These are phyloP conservation scores for Fragaria iinumae DNA, from an alignment of 306 rosid genomes.

Conservation along the genomic window DNA sequence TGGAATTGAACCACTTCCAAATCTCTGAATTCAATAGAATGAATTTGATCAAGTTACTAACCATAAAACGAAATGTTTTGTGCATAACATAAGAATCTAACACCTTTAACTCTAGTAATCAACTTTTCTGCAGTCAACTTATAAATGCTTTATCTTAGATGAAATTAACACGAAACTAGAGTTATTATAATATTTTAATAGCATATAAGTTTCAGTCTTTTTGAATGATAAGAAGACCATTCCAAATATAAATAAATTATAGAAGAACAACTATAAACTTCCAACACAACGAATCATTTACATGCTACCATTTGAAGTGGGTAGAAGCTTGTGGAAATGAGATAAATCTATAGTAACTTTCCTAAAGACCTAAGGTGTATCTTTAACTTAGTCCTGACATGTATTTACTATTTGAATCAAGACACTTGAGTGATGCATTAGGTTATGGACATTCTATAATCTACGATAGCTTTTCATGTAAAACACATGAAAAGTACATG, in stretches of 20 bases:
- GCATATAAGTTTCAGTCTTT: neutral
- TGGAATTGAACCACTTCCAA: conserved; percentile 95
- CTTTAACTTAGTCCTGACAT: neutral
- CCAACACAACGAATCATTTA: neutral
- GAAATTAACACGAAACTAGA: neutral
- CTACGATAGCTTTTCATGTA: neutral
- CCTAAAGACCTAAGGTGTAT: neutral
- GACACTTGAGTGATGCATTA: neutral
- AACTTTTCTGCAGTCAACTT: neutral
- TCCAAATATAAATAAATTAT: neutral
- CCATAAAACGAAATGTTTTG: neutral
- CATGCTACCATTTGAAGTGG: neutral
- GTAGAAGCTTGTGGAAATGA: neutral
- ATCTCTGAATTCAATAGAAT: conserved; percentile 58
- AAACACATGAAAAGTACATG: neutral
- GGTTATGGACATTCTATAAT: neutral
- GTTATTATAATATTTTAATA: neutral
- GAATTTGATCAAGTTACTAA: conserved; percentile 24
- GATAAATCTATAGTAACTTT: neutral
- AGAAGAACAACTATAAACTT: neutral
- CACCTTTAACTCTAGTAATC: neutral
- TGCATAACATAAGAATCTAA: neutral
- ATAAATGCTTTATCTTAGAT: neutral
- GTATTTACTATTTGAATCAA: neutral
- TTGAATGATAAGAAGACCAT: neutral